phyloP scores from a whole-genome alignment of 2,329 filamentous ascomycete genomes.

The Aspergillus sp. region DNA sequence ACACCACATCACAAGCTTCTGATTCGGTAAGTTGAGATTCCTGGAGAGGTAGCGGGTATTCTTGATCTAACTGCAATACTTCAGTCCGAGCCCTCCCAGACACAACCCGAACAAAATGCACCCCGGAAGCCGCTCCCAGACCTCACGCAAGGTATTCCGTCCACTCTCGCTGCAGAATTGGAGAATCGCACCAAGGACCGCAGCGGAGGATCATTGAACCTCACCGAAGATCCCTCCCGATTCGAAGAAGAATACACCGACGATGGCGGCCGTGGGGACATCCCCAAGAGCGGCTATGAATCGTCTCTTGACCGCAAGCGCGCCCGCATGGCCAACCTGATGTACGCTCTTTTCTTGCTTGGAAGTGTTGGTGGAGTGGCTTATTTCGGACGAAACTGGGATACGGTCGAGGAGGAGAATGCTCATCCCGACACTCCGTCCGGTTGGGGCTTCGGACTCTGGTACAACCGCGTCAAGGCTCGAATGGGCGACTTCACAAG shows the following conservation, averaged over 20 bases:
- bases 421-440: conserved; percentile 71
- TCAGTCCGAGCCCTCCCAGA: conserved; percentile 41
- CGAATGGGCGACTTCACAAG: conserved; percentile 73
- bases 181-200: conserved; percentile 43
- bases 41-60: background rate
- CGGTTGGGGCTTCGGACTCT: conserved; percentile 72
- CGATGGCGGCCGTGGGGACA: conserved; percentile 56
- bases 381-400: conserved; percentile 88
- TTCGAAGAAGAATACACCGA: conserved; percentile 49
- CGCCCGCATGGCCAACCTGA: conserved; percentile 71
- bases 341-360: conserved; percentile 63
- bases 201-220: conserved; percentile 45
- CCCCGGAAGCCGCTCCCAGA: conserved; percentile 76
- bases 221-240: conserved; percentile 52
- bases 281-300: conserved; percentile 78
- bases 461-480: conserved; percentile 78
- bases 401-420: conserved; percentile 68
- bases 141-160: conserved; percentile 90
- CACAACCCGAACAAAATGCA: conserved; percentile 23
- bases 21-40: conserved; percentile 26
- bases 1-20: conserved; percentile 29
- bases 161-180: conserved; percentile 79
- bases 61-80: conserved; percentile 11
- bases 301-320: conserved; percentile 86
- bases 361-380: conserved; percentile 59